Evolutionary conservation across 1,284 basidiomycete species (phyloP).

Genomic region (Schizopora paradoxa): DNA sequence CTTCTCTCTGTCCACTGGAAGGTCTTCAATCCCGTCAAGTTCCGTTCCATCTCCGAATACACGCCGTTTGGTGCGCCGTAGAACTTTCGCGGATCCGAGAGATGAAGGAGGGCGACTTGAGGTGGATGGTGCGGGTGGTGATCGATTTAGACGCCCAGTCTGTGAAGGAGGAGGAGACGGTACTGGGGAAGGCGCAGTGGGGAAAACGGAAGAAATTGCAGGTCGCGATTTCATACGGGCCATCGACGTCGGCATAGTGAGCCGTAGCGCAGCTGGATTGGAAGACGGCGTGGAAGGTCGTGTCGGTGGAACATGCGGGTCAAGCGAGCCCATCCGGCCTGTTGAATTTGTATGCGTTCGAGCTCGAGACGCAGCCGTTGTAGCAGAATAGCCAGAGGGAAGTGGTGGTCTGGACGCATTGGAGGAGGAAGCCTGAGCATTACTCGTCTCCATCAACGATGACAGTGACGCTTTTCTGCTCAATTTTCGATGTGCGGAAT

Average conservation of each 20-base stretch:
- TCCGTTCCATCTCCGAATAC: constrained; percentile 91
- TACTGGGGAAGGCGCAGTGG: constrained; percentile 26
- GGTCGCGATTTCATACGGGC: constrained; percentile 67
- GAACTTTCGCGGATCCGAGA: constrained; percentile 54
- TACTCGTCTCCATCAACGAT: constrained; percentile 56
- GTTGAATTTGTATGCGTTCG: constrained; percentile 62
- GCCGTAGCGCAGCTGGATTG: constrained; percentile 64
- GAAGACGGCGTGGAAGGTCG: constrained; percentile 73
- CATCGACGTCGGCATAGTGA: constrained; percentile 79
- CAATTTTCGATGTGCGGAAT: constrained; percentile 47
- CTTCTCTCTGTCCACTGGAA: constrained; percentile 80
- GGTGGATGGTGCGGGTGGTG: constrained; percentile 35
- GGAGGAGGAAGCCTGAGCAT: constrained; percentile 47
- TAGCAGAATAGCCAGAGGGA: constrained; percentile 68
- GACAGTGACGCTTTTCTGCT: constrained; percentile 72
- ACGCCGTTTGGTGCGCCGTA: constrained; percentile 71
- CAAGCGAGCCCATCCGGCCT: constrained; percentile 49
- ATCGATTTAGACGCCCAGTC: constrained; percentile 43
- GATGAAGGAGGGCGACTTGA: constrained; percentile 36
- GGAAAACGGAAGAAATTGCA: constrained; percentile 68
- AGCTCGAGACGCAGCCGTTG: constrained; percentile 73
- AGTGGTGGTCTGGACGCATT: constrained; percentile 33
- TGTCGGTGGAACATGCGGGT: constrained; percentile 67
- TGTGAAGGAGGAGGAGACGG: constrained; percentile 26
- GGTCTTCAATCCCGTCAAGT: constrained; percentile 86